phyloP scores from a whole-genome alignment of 176 grass and related monocot species.

The Pontederia crassipes region DNA sequence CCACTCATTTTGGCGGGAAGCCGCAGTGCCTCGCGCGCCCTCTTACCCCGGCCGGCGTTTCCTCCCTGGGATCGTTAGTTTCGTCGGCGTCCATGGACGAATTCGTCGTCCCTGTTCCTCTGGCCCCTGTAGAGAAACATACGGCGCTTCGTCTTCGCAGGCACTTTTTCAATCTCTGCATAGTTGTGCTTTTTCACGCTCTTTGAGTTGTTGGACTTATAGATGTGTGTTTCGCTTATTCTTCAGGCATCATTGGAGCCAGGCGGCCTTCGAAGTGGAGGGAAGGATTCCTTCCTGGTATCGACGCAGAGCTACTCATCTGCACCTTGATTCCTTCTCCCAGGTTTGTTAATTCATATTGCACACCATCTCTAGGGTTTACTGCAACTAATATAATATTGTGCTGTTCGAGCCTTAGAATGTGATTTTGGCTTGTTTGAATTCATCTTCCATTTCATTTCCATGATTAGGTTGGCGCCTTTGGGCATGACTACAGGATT shows the following conservation, averaged over 20 bases:
- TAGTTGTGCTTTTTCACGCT: not conserved
- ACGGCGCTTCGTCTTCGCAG: constrained; percentile 6
- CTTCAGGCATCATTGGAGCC: constrained; percentile 34
- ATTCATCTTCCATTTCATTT: constrained; percentile 7
- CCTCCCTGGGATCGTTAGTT: constrained; percentile 4
- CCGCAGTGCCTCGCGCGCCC: not conserved
- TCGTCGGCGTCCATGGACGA: constrained; percentile 46
- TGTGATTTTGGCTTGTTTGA: not conserved
- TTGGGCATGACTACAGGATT: constrained; percentile 41
- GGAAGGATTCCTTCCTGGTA: constrained; percentile 40
- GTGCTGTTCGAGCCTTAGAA: not conserved
- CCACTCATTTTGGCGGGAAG: constrained; percentile 7
- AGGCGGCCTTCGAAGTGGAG: constrained; percentile 51
- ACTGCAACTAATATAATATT: not conserved
- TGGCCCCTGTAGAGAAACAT: not conserved
- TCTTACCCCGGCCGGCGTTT: not conserved
- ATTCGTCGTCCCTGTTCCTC: constrained; percentile 37
- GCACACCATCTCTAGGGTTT: not conserved
- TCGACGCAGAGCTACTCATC: constrained; percentile 40
- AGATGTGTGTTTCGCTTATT: not conserved
- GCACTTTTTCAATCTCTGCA: not conserved
- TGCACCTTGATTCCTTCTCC: constrained; percentile 49
- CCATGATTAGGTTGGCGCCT: constrained; percentile 39
- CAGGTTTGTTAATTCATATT: constrained; percentile 32
- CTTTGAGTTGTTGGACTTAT: not conserved